Percentiles rank a stretch among this genome's conserved stretches.
Conservation (phyloP, 1,284 basidiomycete genomes). For the Somion occarium region DNA sequence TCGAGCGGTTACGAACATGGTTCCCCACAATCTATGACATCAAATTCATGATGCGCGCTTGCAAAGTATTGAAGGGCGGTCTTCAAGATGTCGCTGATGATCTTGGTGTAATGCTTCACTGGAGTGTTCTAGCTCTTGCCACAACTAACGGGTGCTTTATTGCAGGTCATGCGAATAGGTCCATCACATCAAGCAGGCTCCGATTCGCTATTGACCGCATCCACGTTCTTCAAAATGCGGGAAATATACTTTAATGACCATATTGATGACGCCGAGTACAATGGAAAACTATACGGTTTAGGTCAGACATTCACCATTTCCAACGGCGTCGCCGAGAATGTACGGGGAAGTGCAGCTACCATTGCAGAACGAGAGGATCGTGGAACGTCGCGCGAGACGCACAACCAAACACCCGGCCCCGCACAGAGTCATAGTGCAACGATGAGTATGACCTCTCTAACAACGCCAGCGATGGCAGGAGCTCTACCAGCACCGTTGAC, state of each 20-base stretch:
- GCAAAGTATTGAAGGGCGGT: conserved; percentile 88
- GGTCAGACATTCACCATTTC: conserved; percentile 67
- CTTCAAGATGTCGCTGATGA: conserved; percentile 96
- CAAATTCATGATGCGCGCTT: conserved; percentile 93
- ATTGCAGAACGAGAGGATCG: conserved; percentile 76
- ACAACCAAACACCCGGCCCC: conserved; percentile 51
- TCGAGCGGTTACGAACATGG: conserved; percentile 86
- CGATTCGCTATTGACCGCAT: conserved; percentile 89
- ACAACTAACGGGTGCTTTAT: too few species aligned
- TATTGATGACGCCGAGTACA: conserved; percentile 77
- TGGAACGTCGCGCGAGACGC: conserved; percentile 45
- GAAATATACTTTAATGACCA: conserved; percentile 86
- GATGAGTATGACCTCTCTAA: conserved; percentile 42
- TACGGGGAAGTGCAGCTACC: conserved; percentile 61
- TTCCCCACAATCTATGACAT: conserved; percentile 98
- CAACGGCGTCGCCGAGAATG: conserved; percentile 57
- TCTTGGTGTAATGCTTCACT: conserved; percentile 70
- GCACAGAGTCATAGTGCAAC: conserved; percentile 32
- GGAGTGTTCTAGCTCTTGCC: too few species aligned
- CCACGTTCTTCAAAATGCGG: conserved; percentile 95
- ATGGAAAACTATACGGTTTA: conserved; percentile 73
- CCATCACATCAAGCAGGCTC: conserved; percentile 95
- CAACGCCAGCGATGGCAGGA: conserved; percentile 33
- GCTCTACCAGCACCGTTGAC: conserved; percentile 37
- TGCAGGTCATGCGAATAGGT: conserved; percentile 85